Conservation (phyloP, 192 early-diverging fungal species). For the Globomyces pollinis-pini region DNA sequence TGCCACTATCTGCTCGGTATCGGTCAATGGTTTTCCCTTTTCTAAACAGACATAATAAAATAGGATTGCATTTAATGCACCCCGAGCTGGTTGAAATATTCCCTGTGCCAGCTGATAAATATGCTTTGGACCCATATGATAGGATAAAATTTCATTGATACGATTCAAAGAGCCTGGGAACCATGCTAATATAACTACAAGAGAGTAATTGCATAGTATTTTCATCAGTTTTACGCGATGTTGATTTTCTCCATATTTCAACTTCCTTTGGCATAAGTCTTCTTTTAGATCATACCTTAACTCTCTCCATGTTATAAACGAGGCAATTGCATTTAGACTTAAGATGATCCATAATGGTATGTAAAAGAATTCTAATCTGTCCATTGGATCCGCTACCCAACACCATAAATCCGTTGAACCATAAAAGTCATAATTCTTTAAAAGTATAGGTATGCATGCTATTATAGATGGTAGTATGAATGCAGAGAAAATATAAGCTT, state of each 20-base stretch:
- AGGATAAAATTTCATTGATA: slow-evolving; percentile 1
- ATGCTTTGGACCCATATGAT: not conserved
- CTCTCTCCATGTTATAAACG: not conserved
- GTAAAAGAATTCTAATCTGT: not conserved
- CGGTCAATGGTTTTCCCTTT: not conserved
- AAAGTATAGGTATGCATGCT: not conserved
- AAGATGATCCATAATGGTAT: not conserved
- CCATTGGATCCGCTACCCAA: not conserved
- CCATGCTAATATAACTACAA: not conserved
- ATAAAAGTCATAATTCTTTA: not conserved
- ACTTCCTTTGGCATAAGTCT: not conserved
- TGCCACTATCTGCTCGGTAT: not conserved
- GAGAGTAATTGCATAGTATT: not conserved
- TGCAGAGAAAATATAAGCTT: not conserved
- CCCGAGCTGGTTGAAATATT: not conserved
- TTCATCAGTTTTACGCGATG: not conserved
- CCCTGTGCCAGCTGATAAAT: not conserved
- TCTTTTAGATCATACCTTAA: not conserved
- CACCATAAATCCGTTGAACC: not conserved
- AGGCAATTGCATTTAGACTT: not conserved
- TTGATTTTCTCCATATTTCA: not conserved
- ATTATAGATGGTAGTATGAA: not conserved
- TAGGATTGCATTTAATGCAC: not conserved
- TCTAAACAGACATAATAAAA: no score
- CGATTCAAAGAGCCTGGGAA: not conserved